Base-by-base conservation (phyloP, 2,329 filamentous ascomycete genomes). In the Thielaviopsis euricoi region DNA sequence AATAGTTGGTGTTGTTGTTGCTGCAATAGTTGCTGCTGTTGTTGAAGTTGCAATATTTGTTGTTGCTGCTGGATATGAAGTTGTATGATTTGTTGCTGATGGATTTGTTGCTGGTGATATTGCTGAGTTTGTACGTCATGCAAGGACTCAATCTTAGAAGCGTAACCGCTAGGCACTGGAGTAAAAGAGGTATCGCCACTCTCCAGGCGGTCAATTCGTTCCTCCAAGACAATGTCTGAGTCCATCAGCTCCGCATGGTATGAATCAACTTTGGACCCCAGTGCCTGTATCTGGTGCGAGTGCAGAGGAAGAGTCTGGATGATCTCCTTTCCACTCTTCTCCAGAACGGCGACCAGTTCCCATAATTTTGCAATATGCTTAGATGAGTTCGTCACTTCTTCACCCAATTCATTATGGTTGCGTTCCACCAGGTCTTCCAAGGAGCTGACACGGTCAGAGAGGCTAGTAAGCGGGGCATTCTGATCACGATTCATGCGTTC, bases 361-460 rank as follows among this genome's bases (percentile, higher is more conserved):
- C 79, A 82, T 33, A 77, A 73, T 17, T 76, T 73, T 60, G 72
- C 73, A 29, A 81, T 73, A 60, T 79, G 79, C 12, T 80, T 81
- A 17, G 76, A 72, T n/a, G n/a, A n/a, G n/a, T n/a, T n/a, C n/a
- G n/a, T 70, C 72, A 62, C 76, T 78, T 60, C 80, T 71, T 56
- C 81, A 76, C 48, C 68, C n/a, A 72, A 68, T 25, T 82, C 79
- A 23, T 74, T 73, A 60, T 69, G 74, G 64, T 71, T 75, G 62
- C 69, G 76, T 61, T 82, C 78, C 7, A 80, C 68, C 1, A 74
- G 69, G 49, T 80, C 79, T 63, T 82, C 79, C 22, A 79, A 65
- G 43, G 74, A 67, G 65, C 73, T 72, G 58, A 80, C 65, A n/a
- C 76, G 72, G 50, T 68, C 65, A 52, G 77, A 64, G 19, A 76